phyloP scores from a whole-genome alignment of 306 rosid genomes.

The Sicyos baderoa region DNA sequence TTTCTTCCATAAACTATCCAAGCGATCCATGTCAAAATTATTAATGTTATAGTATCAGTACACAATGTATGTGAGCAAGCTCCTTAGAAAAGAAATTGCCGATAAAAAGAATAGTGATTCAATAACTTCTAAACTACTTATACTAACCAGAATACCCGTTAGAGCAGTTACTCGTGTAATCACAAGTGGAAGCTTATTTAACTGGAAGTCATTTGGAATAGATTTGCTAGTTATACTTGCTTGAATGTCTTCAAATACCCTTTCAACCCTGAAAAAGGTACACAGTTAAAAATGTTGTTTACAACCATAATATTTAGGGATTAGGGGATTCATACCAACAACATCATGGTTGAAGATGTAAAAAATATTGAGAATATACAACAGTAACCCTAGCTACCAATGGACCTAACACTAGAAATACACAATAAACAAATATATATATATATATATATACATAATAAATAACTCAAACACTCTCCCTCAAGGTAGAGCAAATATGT shows the following conservation, averaged over 20 bases:
- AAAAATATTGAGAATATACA: too few species aligned
- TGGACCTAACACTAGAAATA: too few species aligned
- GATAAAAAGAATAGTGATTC: neutral
- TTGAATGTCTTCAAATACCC: slow-evolving; percentile 52
- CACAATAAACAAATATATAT: too few species aligned
- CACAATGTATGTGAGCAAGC: neutral
- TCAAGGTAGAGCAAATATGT: too few species aligned
- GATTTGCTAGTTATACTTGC: slow-evolving; percentile 33
- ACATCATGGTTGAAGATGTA: too few species aligned
- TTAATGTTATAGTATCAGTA: neutral
- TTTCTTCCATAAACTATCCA: neutral
- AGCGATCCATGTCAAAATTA: neutral
- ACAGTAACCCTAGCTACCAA: too few species aligned
- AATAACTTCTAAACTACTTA: too few species aligned
- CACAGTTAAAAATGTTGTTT: neutral
- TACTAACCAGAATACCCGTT: slow-evolving; percentile 82
- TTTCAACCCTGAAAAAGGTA: slow-evolving; percentile 60
- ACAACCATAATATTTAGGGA: too few species aligned
- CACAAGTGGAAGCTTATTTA: slow-evolving; percentile 67
- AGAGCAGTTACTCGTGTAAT: slow-evolving; percentile 80
- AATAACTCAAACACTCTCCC: too few species aligned
- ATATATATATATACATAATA: too few species aligned
- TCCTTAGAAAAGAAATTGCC: neutral
- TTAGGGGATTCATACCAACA: too few species aligned
- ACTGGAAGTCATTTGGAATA: slow-evolving; percentile 38